Evolutionary conservation across 2,329 filamentous ascomycete genomes (phyloP), one percentile per base, ranked within the genome.

Genomic region (Trichoderma afroharzianum): DNA sequence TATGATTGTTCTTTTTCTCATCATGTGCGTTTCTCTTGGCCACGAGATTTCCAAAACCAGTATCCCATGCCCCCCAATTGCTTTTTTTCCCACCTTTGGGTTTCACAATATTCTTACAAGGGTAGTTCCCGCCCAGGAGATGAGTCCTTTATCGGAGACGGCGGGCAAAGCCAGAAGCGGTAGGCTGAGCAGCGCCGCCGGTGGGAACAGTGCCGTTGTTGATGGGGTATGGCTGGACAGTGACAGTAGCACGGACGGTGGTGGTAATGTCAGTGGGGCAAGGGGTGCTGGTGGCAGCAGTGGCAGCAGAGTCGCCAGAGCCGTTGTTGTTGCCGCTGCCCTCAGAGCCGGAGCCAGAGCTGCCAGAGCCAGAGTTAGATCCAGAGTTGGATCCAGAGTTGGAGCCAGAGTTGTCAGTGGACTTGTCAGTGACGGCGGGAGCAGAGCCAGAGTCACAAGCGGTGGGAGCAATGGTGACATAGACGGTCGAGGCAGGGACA

Each of bases 181-280:
- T 36, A 21, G 68, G 32, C 24, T 21, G 26, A 26, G 15, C 68
- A 50, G 14, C 28, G 26, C 33, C 55, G 63, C 43, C 11, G 47
- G n/a, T 72, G 43, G 70, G 32, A 43, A 50, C 32, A 63, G 82
- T 81, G 72, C 78, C 79, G 80, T 82, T 82, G 74, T 73, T 76
- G 74, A 78, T 77, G 63, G 84, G 84, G 80, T 80, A 84, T 74
- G 84, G 84, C 72, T 83, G 76, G 72, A 82, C 79, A 68, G 81
- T 82, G 72, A 81, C 79, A 43, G 78, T 80, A 47, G 76, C 74
- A 74, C 78, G 74, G 47, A 76, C 72, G 72, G 78, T 78, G 66
- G 78, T 76, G 39, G 68, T 72, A 9, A 63, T 26, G 50, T 72
- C 71, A 30, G 68, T 26, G 58, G 61, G 66, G 70, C 72, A 72